phyloP scores from a whole-genome alignment of 2,329 filamentous ascomycete genomes.

The Diaporthe sp. region DNA sequence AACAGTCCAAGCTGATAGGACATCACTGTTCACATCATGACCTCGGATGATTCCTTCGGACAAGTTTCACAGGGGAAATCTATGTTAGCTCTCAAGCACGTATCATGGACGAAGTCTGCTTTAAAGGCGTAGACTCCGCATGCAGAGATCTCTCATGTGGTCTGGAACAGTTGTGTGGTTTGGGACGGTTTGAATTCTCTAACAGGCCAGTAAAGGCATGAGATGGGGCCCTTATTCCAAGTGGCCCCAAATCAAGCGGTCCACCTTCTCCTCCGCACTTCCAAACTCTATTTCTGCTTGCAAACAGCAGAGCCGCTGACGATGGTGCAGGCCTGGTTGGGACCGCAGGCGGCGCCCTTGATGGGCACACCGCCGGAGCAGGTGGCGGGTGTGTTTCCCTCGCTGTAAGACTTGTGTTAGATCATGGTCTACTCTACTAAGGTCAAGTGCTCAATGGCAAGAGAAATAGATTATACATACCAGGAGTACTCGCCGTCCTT shows the following conservation, averaged over 20 bases:
- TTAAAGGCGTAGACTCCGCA: too few relatives aligned
- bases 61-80: background rate
- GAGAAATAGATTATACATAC: background rate
- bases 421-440: background rate
- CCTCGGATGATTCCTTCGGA: too few relatives aligned
- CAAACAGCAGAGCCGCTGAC: background rate
- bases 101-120: background rate
- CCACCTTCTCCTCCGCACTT: background rate
- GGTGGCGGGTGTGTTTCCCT: conserved; percentile 12
- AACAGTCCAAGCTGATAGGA: background rate
- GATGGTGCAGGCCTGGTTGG: background rate
- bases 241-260: background rate
- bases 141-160: background rate
- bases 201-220: conserved; percentile 10
- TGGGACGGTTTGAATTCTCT: conserved; percentile 2
- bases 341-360: background rate
- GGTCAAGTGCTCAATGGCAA: background rate
- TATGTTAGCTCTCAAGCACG: too few relatives aligned
- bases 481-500: conserved; percentile 20
- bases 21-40: too few relatives aligned
- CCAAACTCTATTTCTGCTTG: background rate
- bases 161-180: background rate
- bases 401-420: background rate
- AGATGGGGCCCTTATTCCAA: background rate
- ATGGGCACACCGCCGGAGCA: background rate